phyloP scores from a whole-genome alignment of 306 rosid genomes.

The Fragaria ananassa region DNA sequence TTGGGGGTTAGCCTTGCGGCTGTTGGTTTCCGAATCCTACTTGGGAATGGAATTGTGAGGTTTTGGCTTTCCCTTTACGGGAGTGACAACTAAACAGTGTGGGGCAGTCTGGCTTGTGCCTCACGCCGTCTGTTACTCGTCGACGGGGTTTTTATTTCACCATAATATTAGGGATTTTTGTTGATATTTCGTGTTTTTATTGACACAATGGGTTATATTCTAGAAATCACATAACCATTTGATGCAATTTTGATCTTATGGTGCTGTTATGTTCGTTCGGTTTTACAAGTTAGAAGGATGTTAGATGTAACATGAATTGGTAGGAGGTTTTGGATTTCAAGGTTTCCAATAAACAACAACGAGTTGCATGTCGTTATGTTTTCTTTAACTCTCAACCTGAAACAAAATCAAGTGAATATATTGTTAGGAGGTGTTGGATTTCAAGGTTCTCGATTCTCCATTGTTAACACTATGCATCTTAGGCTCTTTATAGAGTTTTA shows the following conservation, averaged over 20 bases:
- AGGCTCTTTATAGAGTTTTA: neutral
- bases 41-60: neutral
- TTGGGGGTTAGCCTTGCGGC: neutral
- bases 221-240: neutral
- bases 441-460: neutral
- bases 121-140: neutral
- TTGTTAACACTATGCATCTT: neutral
- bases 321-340: neutral
- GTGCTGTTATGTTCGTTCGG: neutral
- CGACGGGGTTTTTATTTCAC: neutral
- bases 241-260: neutral
- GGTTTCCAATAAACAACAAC: neutral
- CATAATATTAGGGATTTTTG: neutral
- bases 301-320: neutral
- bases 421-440: too few relatives aligned
- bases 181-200: neutral
- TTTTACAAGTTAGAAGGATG: neutral
- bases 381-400: too few relatives aligned
- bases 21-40: neutral
- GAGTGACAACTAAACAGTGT: conserved; percentile 5
- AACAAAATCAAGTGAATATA: too few relatives aligned
- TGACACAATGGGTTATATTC: neutral
- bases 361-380: too few relatives aligned
- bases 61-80: neutral
- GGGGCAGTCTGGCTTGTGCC: neutral